Base-by-base conservation (phyloP, 2,329 filamentous ascomycete species). In the Diaporthe caulivora region DNA sequence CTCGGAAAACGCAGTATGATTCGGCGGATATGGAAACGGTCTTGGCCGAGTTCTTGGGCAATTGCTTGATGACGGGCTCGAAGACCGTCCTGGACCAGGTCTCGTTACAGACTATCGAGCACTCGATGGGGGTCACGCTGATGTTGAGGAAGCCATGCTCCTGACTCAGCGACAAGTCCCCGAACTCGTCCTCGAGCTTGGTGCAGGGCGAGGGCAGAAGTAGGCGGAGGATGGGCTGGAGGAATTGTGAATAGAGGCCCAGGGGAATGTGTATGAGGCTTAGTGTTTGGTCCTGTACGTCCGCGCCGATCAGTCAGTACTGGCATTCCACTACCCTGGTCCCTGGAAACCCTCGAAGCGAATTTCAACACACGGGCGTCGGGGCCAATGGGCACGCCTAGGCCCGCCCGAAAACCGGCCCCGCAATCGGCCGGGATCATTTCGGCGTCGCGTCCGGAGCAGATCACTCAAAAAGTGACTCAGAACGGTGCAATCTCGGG, bases 181-280 rank as follows among this genome's bases (percentile, higher is more conserved):
- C 85, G 57, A 86, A 80, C 55, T 81, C 80, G 64, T 81, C 80
- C 74, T 84, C 80, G 65, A 82, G 79, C 29, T 80, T 81, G 73
- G 75, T 83, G 79, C 78, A 85, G 26, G 84, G 85, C 75, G 90
- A 87, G 18, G 95, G 94, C 71, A 97, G 90, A 58, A 98, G 89
- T 51, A 98, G 88, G 77, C 92, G 92, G n/a, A 98, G 87, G 76
- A 98, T 95, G 2, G 95, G 92, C 80, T 97, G 95, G 21, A 98
- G 85, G 78, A 98, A 94, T 76, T 88, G 89, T 7, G 92, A 87
- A 82, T 98, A 93, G 62, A 97, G 88, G 71, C 92, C 87, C 75
- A 97, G 86, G 1, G 96, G 95, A 73, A 98, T 95, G 82, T 98
- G 95, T 79, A 98, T 95, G 75, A 99, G 88, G 79, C 92, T 95